These are phyloP conservation scores for Leersia perrieri DNA, from an alignment of 176 grass and related monocot genomes.

Conservation along the genomic window DNA sequence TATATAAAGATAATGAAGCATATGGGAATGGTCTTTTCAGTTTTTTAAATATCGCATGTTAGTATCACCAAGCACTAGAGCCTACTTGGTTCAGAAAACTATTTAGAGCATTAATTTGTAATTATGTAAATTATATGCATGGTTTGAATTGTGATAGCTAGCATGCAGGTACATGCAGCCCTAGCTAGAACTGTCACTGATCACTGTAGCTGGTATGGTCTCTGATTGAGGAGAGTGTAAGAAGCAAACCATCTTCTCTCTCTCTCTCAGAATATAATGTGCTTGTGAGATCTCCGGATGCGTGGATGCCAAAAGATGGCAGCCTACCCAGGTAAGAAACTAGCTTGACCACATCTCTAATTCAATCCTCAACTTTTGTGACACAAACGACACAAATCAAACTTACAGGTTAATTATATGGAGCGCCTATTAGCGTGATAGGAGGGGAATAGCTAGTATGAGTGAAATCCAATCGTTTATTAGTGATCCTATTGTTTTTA, in stretches of 20 bases:
- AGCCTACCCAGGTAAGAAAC: not conserved
- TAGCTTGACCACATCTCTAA: not conserved
- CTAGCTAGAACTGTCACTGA: not conserved
- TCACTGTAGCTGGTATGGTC: not conserved
- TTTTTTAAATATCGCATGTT: too few species aligned
- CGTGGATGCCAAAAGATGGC: not conserved
- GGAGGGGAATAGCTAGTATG: too few species aligned
- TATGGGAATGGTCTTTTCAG: too few species aligned
- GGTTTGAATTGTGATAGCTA: not conserved
- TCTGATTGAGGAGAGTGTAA: not conserved
- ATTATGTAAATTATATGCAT: too few species aligned
- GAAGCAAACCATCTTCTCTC: not conserved
- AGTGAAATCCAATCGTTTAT: too few species aligned
- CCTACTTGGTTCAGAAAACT: too few species aligned
- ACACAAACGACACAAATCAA: not conserved
- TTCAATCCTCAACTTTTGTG: not conserved
- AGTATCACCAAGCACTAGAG: too few species aligned
- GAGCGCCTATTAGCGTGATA: not conserved
- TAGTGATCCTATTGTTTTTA: too few species aligned
- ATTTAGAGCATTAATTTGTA: too few species aligned
- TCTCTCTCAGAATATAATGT: not conserved
- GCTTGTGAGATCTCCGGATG: conserved; percentile 4
- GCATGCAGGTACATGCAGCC: not conserved
- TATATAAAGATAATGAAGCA: too few species aligned
- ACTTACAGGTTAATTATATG: not conserved